Evolutionary conservation across 2,329 filamentous ascomycete species (phyloP).

Genomic region (Hypoxylon sp.): DNA sequence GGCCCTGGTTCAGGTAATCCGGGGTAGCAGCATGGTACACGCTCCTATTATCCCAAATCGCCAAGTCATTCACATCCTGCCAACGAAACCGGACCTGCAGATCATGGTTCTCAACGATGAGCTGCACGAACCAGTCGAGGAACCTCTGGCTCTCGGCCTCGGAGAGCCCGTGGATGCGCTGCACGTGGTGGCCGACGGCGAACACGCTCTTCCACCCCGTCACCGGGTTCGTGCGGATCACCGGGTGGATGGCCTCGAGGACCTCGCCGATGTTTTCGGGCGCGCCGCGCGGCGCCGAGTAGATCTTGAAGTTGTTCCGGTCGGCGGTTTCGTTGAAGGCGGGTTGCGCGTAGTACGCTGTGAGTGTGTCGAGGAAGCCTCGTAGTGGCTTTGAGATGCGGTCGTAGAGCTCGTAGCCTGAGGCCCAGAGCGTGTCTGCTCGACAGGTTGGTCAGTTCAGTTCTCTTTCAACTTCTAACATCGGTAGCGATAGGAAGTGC

Average conservation of each 20-base stretch:
- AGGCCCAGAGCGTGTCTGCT: conserved; percentile 62
- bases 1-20: conserved; percentile 63
- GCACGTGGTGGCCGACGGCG: conserved; percentile 51
- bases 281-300: conserved; percentile 63
- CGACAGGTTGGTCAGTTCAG: conserved; percentile 3
- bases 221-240: conserved; percentile 73
- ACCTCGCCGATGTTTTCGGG: conserved; percentile 68
- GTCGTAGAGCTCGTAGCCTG: conserved; percentile 65
- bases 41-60: conserved; percentile 72
- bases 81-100: conserved; percentile 54
- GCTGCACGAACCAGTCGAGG: conserved; percentile 49
- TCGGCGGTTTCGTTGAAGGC: conserved; percentile 58
- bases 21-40: conserved; percentile 69
- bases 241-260: conserved; percentile 67
- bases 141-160: conserved; percentile 46
- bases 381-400: conserved; percentile 63
- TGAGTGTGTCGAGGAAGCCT: conserved; percentile 63
- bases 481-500: neutral
- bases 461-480: neutral
- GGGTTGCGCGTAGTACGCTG: conserved; percentile 59
- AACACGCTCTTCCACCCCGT: conserved; percentile 72
- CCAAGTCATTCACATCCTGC: conserved; percentile 56
- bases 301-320: conserved; percentile 60
- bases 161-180: conserved; percentile 48
- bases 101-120: conserved; percentile 52